Evolutionary conservation across 768 basidiomycete genomes (phyloP), one percentile per base, ranked within the genome.

Genomic region (Panaeolus cyanescens): DNA sequence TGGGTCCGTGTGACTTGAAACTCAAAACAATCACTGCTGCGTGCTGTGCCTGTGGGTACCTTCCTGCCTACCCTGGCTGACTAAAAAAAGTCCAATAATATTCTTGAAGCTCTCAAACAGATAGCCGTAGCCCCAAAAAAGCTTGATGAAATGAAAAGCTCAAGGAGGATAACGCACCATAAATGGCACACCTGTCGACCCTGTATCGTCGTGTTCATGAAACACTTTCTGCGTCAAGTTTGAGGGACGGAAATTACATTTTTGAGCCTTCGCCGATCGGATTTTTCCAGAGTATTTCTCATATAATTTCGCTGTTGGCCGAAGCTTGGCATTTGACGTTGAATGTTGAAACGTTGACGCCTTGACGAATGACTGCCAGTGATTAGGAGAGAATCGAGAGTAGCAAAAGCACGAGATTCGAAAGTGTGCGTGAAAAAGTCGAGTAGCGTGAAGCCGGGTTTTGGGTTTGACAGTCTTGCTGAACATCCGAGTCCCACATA

Each of bases 301-400:
- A 50, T 50, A 50, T 22, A 50, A 28, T 50, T 50, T 50, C 45
- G 45, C 45, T 50, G 45, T 50, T 50, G 22, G 25, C 45, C 45
- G 45, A 50, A 50, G 19, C n/a, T n/a, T n/a, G n/a, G n/a, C n/a
- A n/a, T 30, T 50, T 50, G 45, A 50, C 45, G 45, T 50, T n/a
- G 25, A 50, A 50, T 3, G 45, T 50, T 50, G 45, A 50, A 50
- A 50, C 13, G 25, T 28, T 50, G 33, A 34, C 39, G 39, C n/a
- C 39, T 20, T 17, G 22, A 20, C 22, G 10, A 40, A 40, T 7
- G 39, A 40, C n/a, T 19, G 39, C 5, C 40, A 20, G 25, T 13
- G 30, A 5, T 50, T 50, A 9, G 22, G 30, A 50, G 45, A 22
- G 25, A 28, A 28, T 50, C 30, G 8, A 50, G 45, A 15, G n/a